These are phyloP conservation scores for Fereydounia khargensis DNA, from an alignment of 1,284 basidiomycete genomes.

Conservation along the genomic window DNA sequence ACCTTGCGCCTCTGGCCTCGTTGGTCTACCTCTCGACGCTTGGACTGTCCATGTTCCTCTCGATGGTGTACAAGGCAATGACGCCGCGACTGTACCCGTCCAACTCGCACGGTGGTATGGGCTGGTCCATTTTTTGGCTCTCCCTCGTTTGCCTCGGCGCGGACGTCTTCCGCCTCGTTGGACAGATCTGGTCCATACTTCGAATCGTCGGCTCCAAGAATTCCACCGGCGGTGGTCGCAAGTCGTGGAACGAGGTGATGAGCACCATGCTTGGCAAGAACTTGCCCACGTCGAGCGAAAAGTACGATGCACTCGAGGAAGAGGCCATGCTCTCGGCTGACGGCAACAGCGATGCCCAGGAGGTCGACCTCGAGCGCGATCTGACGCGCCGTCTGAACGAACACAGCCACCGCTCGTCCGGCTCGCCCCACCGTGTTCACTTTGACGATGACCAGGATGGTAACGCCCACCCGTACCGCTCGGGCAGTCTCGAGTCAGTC, in stretches of 20 bases:
- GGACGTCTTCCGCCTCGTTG: conserved; percentile 32
- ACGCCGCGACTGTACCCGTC: conserved; percentile 45
- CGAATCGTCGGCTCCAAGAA: neutral
- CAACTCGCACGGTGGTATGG: conserved; percentile 42
- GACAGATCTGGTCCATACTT: conserved; percentile 12
- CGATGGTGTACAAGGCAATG: conserved; percentile 46
- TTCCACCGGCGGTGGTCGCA: neutral
- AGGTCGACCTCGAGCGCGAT: conserved; percentile 18
- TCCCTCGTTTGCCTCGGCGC: conserved; percentile 33
- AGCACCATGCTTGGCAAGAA: conserved; percentile 10
- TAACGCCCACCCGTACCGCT: neutral
- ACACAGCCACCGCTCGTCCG: neutral
- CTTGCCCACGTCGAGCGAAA: conserved; percentile 3
- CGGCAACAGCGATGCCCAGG: conserved; percentile 6
- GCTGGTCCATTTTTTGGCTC: conserved; percentile 37
- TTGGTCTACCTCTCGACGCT: conserved; percentile 38
- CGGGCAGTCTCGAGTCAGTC: conserved; percentile 13
- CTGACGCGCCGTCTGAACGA: conserved; percentile 1
- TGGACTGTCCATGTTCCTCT: conserved; percentile 32
- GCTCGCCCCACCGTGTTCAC: conserved; percentile 29
- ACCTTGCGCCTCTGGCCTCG: conserved; percentile 33
- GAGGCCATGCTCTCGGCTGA: conserved; percentile 16
- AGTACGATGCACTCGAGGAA: conserved; percentile 24
- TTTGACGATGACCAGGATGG: conserved; percentile 12
- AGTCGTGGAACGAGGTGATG: conserved; percentile 12